phyloP scores from a whole-genome alignment of 2,329 filamentous ascomycete genomes.

The Phialocephala subalpina region DNA sequence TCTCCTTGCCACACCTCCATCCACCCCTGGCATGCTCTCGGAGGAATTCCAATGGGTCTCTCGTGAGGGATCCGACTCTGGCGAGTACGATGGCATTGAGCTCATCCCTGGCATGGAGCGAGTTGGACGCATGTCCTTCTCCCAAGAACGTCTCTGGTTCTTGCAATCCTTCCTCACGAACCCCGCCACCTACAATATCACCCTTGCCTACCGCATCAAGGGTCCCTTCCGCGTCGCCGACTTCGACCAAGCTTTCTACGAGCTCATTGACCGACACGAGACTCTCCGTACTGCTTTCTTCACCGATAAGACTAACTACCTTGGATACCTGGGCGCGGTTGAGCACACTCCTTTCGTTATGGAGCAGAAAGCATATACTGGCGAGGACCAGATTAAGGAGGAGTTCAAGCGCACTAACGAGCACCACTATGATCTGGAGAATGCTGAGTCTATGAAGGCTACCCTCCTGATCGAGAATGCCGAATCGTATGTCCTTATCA shows the following conservation, averaged over 20 bases:
- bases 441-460: constrained; percentile 12
- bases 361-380: constrained; percentile 23
- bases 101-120: constrained; percentile 14
- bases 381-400: constrained; percentile 23
- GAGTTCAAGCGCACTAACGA: constrained; percentile 24
- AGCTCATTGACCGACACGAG: constrained; percentile 12
- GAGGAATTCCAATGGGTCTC: constrained; percentile 23
- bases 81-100: constrained; percentile 23
- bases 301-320: constrained; percentile 23
- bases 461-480: constrained; percentile 12
- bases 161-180: constrained; percentile 15
- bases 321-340: constrained; percentile 22
- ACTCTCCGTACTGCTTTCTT: constrained; percentile 11
- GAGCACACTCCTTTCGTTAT: constrained; percentile 27
- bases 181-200: constrained; percentile 13
- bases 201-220: constrained; percentile 8
- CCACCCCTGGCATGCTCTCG: constrained; percentile 20
- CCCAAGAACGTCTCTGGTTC: constrained; percentile 11
- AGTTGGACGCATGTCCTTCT: constrained; percentile 13
- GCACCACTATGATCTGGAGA: constrained; percentile 15
- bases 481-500: constrained; percentile 6
- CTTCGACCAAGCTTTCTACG: constrained; percentile 14
- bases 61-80: constrained; percentile 15
- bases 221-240: constrained; percentile 11
- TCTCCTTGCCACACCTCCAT: constrained; percentile 17